phyloP scores from a whole-genome alignment of 148 eudicot species.

The Bassia scoparia region DNA sequence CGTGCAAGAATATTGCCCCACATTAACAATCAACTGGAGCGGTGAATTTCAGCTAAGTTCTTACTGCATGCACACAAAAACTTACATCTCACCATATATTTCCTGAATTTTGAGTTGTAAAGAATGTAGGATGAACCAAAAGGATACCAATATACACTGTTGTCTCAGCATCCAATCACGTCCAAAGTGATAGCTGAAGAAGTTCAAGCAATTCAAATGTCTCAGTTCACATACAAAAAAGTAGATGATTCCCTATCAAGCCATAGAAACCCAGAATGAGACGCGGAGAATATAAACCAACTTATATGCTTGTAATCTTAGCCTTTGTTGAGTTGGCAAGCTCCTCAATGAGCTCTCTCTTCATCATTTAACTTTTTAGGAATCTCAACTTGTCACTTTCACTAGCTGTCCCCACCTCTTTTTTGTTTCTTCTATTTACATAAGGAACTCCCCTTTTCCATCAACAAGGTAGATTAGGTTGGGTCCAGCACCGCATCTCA shows the following conservation, averaged over 20 bases:
- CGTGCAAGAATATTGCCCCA: not conserved
- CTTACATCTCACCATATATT: not conserved
- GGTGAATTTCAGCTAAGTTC: not conserved
- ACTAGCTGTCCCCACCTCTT: conserved; percentile 92
- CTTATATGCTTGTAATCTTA: conserved; percentile 47
- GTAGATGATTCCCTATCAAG: not conserved
- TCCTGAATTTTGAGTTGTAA: not conserved
- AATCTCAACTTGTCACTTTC: conserved; percentile 84
- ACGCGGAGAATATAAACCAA: not conserved
- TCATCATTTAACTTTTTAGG: conserved; percentile 62
- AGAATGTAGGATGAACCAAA: not conserved
- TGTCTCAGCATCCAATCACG: conserved; percentile 11
- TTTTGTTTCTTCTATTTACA: conserved; percentile 54
- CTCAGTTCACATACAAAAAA: not conserved
- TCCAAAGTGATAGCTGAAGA: not conserved
- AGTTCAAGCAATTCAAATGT: not conserved
- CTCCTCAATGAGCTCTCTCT: conserved; percentile 80
- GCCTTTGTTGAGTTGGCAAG: conserved; percentile 61
- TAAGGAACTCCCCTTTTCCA: conserved; percentile 87
- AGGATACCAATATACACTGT: no score
- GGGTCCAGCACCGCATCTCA: conserved; percentile 88
- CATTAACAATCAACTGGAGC: not conserved
- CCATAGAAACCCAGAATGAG: not conserved
- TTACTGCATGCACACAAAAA: not conserved
- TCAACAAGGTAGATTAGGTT: conserved; percentile 77